A percentile compares a stretch with the other conserved stretches of the same genome.
These are phyloP conservation scores for Pseudopithomyces chartarum DNA, from an alignment of 2,329 filamentous ascomycete genomes.

Conservation along the genomic window DNA sequence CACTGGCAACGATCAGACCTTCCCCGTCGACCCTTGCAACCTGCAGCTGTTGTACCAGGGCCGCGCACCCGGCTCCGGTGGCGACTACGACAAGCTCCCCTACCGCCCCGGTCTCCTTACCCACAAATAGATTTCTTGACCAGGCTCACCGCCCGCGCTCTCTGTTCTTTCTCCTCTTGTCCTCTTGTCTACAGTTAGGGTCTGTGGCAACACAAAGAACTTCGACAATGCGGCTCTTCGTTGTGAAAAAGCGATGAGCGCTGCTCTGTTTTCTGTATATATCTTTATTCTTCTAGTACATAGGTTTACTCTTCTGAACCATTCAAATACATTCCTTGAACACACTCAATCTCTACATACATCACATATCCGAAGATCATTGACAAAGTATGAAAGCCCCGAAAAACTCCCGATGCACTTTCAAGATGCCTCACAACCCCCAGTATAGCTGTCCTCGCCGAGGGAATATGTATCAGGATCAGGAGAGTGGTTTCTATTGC, in stretches of 20 bases:
- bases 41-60: constrained; percentile 70
- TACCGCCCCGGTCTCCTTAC: constrained; percentile 63
- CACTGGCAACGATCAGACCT: constrained; percentile 63
- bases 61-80: constrained; percentile 47
- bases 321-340: too few relatives aligned
- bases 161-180: neutral
- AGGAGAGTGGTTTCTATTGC: constrained; percentile 11
- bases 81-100: constrained; percentile 58
- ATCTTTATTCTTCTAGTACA: neutral
- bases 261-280: neutral
- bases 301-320: neutral
- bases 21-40: constrained; percentile 67
- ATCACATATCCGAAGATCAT: neutral
- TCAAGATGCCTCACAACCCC: constrained; percentile 16
- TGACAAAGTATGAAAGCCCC: neutral
- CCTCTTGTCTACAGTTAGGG: too few relatives aligned
- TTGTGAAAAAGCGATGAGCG: neutral
- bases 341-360: neutral
- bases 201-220: neutral
- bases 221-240: neutral
- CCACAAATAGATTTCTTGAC: constrained; percentile 16
- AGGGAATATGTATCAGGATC: constrained; percentile 10
- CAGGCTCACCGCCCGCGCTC: neutral
- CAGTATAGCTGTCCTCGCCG: constrained; percentile 16
- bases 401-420: constrained; percentile 7